A percentile compares a stretch with the other conserved stretches of the same genome.
Evolutionary conservation across 768 basidiomycete genomes (phyloP).

Genomic region (Candolleomyces eurysporus): DNA sequence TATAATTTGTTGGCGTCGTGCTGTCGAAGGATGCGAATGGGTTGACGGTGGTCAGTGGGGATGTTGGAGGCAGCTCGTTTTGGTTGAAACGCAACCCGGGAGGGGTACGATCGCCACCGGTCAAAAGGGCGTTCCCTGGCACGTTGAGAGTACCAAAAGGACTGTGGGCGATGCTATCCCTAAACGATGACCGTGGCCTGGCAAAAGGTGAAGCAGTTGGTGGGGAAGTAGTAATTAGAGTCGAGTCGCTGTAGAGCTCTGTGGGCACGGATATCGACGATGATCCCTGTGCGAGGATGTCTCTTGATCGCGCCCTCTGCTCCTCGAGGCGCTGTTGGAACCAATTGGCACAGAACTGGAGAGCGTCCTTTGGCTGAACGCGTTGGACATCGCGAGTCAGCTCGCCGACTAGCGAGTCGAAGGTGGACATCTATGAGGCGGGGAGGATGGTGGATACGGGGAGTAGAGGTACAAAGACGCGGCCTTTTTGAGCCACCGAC

Average conservation of each 20-base stretch:
- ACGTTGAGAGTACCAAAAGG: slow-evolving; percentile 81
- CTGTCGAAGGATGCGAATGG: slow-evolving; percentile 55
- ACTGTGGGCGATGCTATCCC: slow-evolving; percentile 55
- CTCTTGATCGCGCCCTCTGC: slow-evolving; percentile 72
- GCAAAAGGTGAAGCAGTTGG: slow-evolving; percentile 57
- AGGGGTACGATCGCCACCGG: slow-evolving; percentile 43
- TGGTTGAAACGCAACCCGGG: slow-evolving; percentile 61
- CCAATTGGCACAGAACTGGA: slow-evolving; percentile 94
- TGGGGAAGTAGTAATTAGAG: slow-evolving; percentile 29
- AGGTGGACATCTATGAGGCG: slow-evolving; percentile 56
- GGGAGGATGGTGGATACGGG: neutral
- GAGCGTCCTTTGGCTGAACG: slow-evolving; percentile 84
- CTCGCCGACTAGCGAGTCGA: slow-evolving; percentile 79
- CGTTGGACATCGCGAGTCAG: slow-evolving; percentile 83
- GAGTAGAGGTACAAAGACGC: too few species aligned
- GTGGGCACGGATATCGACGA: slow-evolving; percentile 50
- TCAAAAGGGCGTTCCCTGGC: slow-evolving; percentile 74
- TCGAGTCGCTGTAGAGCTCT: slow-evolving; percentile 59
- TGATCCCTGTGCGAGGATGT: slow-evolving; percentile 55
- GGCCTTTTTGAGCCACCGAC: too few species aligned
- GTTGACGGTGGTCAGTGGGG: slow-evolving; percentile 50
- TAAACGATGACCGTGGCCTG: slow-evolving; percentile 56
- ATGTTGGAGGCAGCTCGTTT: slow-evolving; percentile 59
- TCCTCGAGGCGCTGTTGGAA: slow-evolving; percentile 87
- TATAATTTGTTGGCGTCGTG: slow-evolving; percentile 40